Evolutionary conservation across 148 eudicot genomes (phyloP), one percentile per base, ranked within the genome.

Genomic region (Diospyros kaki): DNA sequence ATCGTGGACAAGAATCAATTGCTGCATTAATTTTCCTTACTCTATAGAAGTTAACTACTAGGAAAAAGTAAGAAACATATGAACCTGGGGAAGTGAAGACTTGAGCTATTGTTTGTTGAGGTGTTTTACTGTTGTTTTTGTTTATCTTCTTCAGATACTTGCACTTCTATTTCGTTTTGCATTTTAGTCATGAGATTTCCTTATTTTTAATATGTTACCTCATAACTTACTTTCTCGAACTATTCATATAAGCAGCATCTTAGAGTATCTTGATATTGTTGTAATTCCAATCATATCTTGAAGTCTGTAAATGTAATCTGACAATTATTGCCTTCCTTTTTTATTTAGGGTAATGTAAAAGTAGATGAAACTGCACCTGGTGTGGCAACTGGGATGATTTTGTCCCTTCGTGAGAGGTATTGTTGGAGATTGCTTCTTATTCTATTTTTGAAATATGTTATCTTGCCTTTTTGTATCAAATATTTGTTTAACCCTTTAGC

Each of bases 351-450:
- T 66, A 87, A 77, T 69, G 65, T 79, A 42, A 89, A 96, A 81
- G 77, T 89, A 72, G 98, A 95, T 83, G 99, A 89, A 84, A 88
- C 96, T 64, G 97, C 97, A 51, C 99, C 99, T 72, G 99, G 99
- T 59, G 99, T 85, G 76, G 92, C 95, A 71, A 96, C 99, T 14
- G 93, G 97, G 77, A 96, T 93, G 98, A 96, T 96, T 73, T 86
- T 96, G 71, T 83, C 91, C 50, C 98, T 96, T 79, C 98, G 99
- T 51, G 98, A 96, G 87, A 91, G 98, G 98, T 93, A 85, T 38
- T 58, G 12, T 77, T 71, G 44, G 66, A 64, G 58, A 12, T 54
- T 65, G 63, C 50, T 28, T 55, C 15, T 42, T 66, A 17, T 2
- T 28, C 12, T 14, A 53, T 42, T n/a, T 41, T 45, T 6, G 8